Percentiles rank a stretch among this genome's conserved stretches.
Conservation (phyloP, 2,329 filamentous ascomycete species). For the Botrytis fragariae region DNA sequence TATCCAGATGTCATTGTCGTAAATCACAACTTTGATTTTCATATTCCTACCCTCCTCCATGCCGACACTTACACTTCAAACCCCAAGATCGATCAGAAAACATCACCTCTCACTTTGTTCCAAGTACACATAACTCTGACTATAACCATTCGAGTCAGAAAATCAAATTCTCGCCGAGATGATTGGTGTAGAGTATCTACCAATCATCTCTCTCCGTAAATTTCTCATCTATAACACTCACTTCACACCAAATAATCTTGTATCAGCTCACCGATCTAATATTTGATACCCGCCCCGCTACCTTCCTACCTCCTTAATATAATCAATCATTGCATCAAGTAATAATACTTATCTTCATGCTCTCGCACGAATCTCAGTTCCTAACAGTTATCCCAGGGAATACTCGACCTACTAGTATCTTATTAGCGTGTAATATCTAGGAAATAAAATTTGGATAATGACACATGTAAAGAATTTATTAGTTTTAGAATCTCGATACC, state of each 20-base stretch:
- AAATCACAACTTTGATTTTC: neutral
- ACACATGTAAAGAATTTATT: too few relatives aligned
- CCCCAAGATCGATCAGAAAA: neutral
- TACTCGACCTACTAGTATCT: neutral
- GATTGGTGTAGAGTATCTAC: neutral
- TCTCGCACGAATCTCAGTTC: neutral
- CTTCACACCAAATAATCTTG: neutral
- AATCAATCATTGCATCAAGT: rapidly evolving
- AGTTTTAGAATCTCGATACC: too few relatives aligned
- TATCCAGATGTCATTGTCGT: rapidly evolving
- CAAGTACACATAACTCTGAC: rapidly evolving
- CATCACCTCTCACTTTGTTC: neutral
- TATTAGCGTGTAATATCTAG: rapidly evolving
- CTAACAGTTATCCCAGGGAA: neutral
- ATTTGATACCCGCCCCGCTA: neutral
- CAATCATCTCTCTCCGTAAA: neutral
- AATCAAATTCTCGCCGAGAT: neutral
- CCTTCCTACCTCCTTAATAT: rapidly evolving
- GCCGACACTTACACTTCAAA: neutral
- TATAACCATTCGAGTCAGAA: rapidly evolving
- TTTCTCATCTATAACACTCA: neutral
- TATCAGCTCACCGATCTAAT: neutral
- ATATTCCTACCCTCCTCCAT: neutral
- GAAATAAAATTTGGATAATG: too few relatives aligned
- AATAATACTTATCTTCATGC: neutral